Evolutionary conservation across 345 rosid species (phyloP).

Genomic region (Anacardium occidentale): DNA sequence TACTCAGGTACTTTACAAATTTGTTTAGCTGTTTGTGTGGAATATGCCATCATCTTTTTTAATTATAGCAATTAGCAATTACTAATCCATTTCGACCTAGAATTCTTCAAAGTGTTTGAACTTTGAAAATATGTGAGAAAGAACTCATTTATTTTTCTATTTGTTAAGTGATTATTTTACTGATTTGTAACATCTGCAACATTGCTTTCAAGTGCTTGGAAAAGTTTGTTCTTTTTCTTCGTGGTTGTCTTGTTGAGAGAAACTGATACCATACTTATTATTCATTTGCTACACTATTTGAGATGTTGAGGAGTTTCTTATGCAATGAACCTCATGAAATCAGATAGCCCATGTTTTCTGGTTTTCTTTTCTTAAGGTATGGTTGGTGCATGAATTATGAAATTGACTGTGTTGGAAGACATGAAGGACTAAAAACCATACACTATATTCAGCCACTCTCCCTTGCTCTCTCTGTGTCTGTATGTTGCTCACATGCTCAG

Average conservation of each 20-base stretch:
- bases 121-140: not conserved
- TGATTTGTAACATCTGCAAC: not conserved
- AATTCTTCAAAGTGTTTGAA: not conserved
- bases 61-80: not conserved
- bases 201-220: not conserved
- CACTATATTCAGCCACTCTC: slow-evolving; percentile 2
- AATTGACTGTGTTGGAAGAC: slow-evolving; percentile 11
- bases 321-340: slow-evolving; percentile 15
- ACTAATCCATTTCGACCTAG: not conserved
- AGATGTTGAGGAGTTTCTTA: slow-evolving; percentile 2
- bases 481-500: not conserved
- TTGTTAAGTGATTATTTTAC: not conserved
- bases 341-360: slow-evolving; percentile 10
- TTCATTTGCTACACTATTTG: slow-evolving; percentile 11
- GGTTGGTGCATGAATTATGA: slow-evolving; percentile 7
- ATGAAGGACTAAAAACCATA: not conserved
- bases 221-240: slow-evolving; percentile 2
- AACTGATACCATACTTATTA: slow-evolving; percentile 5
- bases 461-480: not conserved
- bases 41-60: not conserved
- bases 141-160: not conserved
- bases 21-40: slow-evolving; percentile 5
- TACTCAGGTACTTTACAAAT: slow-evolving; percentile 61
- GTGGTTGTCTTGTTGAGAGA: not conserved
- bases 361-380: slow-evolving; percentile 11